Evolutionary conservation across 179 eudicot species (phyloP).

Genomic region (Silene noctiflora): DNA sequence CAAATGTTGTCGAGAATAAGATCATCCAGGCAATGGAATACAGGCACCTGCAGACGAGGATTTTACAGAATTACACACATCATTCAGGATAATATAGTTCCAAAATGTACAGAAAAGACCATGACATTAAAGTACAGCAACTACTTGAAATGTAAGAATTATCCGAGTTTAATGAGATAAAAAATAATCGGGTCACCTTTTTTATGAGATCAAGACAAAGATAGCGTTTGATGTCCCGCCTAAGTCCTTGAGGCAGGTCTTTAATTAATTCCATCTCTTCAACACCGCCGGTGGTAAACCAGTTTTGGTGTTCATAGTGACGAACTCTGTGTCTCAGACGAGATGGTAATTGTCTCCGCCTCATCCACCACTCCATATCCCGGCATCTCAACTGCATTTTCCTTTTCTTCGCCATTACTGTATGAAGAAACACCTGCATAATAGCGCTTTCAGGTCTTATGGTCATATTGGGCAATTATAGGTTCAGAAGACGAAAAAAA

Average conservation of each 20-base stretch:
- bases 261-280: slow-evolving; percentile 64
- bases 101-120: too few species aligned
- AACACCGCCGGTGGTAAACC: slow-evolving; percentile 64
- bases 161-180: neutral
- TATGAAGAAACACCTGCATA: slow-evolving; percentile 53
- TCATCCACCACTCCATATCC: slow-evolving; percentile 85
- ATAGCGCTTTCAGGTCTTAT: neutral
- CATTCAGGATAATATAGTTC: neutral
- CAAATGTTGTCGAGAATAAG: slow-evolving; percentile 90
- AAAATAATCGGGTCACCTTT: slow-evolving; percentile 31
- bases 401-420: slow-evolving; percentile 54
- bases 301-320: slow-evolving; percentile 55
- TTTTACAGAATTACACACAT: neutral
- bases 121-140: neutral
- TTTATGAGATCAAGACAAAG: slow-evolving; percentile 67
- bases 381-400: slow-evolving; percentile 55
- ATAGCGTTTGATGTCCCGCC: slow-evolving; percentile 65
- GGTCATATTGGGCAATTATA: neutral
- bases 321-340: slow-evolving; percentile 56
- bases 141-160: neutral
- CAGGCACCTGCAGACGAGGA: slow-evolving; percentile 50
- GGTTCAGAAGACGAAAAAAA: neutral
- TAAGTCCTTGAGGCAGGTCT: slow-evolving; percentile 69
- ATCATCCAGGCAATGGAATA: slow-evolving; percentile 74
- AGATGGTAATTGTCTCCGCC: slow-evolving; percentile 61